A percentile compares a stretch with the other conserved stretches of the same genome.
These are phyloP conservation scores for Margaritispora aquatica DNA, from an alignment of 495 filamentous ascomycete species.

Conservation along the genomic window DNA sequence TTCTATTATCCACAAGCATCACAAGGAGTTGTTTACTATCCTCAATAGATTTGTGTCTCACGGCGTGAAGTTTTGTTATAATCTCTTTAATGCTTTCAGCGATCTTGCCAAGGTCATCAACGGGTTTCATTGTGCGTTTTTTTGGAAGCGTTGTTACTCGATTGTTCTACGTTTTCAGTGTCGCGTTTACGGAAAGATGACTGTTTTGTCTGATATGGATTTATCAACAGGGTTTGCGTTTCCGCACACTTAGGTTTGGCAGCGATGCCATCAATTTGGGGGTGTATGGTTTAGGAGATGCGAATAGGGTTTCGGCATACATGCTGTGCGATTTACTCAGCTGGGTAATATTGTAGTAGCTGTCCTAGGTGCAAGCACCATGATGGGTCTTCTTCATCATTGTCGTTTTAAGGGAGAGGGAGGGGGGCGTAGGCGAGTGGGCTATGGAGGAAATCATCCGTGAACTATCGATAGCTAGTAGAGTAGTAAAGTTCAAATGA, in stretches of 20 bases:
- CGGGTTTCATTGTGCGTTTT: constrained; percentile 27
- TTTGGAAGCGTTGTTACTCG: constrained; percentile 21
- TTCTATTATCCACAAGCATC: constrained; percentile 68
- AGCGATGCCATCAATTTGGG: constrained; percentile 2
- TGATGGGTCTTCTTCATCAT: constrained; percentile 21
- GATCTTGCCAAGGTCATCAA: constrained; percentile 20
- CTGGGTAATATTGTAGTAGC: constrained; percentile 15
- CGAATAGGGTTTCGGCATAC: neutral
- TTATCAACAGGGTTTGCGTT: constrained; percentile 9
- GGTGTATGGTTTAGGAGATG: constrained; percentile 1
- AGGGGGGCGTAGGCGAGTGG: no score
- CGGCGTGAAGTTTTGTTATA: constrained; percentile 17
- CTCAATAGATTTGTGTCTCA: constrained; percentile 36
- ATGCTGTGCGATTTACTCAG: constrained; percentile 18
- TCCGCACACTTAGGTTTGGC: neutral
- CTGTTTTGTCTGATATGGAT: constrained; percentile 9
- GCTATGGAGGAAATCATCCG: neutral
- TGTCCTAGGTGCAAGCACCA: constrained; percentile 10
- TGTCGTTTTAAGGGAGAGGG: constrained; percentile 25
- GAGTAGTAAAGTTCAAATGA: constrained; percentile 20
- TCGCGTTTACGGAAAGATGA: constrained; percentile 17
- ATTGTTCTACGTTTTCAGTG: constrained; percentile 14
- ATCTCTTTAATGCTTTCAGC: constrained; percentile 27
- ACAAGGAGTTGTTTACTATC: constrained; percentile 60
- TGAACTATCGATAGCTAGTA: constrained; percentile 3